Conservation (phyloP, 2,329 filamentous ascomycete species). For the Aspergillus jensenii region DNA sequence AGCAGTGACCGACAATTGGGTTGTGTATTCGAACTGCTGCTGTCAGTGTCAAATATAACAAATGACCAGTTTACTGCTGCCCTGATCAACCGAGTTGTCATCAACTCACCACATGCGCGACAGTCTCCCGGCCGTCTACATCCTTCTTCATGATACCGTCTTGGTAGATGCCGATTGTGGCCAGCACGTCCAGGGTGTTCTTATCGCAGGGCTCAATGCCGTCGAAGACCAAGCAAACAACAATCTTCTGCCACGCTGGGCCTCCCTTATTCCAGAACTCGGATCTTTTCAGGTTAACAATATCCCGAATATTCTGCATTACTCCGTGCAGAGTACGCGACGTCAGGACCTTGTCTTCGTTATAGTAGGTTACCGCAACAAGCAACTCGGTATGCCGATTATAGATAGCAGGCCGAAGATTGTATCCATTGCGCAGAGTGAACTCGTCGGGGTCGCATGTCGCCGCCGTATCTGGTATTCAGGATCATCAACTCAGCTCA, state of each 20-base stretch:
- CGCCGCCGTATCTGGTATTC: slow-evolving; percentile 84
- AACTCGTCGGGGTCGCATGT: slow-evolving; percentile 99
- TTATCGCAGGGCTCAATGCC: slow-evolving; percentile 98
- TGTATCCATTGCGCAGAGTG: slow-evolving; percentile 98
- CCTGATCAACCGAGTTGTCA: slow-evolving; percentile 90
- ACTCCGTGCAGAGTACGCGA: slow-evolving; percentile 92
- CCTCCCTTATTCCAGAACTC: slow-evolving; percentile 99
- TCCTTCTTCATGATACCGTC: slow-evolving; percentile 99
- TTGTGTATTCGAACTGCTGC: slow-evolving; percentile 85
- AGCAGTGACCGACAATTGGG: slow-evolving; percentile 94
- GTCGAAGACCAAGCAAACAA: slow-evolving; percentile 94
- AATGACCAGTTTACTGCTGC: slow-evolving; percentile 90
- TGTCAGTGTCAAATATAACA: slow-evolving; percentile 55
- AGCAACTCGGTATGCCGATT: slow-evolving; percentile 96
- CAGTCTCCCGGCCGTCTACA: slow-evolving; percentile 93
- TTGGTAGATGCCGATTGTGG: slow-evolving; percentile 94
- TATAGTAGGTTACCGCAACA: slow-evolving; percentile 98
- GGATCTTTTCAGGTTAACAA: slow-evolving; percentile 97
- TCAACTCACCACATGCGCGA: slow-evolving; percentile 73
- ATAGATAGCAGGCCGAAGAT: slow-evolving; percentile 96
- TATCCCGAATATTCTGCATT: slow-evolving; percentile 98
- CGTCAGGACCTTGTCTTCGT: slow-evolving; percentile 94
- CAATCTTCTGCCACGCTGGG: slow-evolving; percentile 99
- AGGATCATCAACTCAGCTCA: background rate
- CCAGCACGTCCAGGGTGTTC: slow-evolving; percentile 86